phyloP scores from a whole-genome alignment of 2,329 filamentous ascomycete genomes.

The Pleoardoris graminearum region DNA sequence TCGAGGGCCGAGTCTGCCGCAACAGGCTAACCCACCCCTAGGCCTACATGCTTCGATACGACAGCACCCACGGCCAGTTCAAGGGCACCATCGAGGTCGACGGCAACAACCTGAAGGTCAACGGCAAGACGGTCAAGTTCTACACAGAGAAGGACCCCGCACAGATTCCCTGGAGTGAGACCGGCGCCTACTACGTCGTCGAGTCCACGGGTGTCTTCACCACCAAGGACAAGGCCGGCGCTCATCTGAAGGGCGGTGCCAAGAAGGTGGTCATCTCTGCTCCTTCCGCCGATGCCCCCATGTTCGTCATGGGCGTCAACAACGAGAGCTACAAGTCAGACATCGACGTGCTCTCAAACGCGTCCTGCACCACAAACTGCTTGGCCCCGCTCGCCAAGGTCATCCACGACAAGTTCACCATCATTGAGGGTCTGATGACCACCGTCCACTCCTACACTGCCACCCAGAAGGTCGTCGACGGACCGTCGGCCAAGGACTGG shows the following conservation, averaged over 20 bases:
- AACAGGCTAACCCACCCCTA: too few relatives aligned
- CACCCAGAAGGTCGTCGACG: conserved; percentile 99
- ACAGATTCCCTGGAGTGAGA: conserved; percentile 85
- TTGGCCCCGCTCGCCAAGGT: conserved; percentile 99
- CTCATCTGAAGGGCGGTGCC: conserved; percentile 93
- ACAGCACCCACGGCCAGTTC: conserved; percentile 95
- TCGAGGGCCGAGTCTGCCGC: too few relatives aligned
- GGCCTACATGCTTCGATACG: conserved; percentile 99
- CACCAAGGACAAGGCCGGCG: conserved; percentile 92
- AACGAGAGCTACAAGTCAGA: conserved; percentile 89
- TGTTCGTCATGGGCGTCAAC: conserved; percentile 99
- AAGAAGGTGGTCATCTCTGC: conserved; percentile 91
- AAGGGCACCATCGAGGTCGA: conserved; percentile 83
- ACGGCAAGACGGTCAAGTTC: conserved; percentile 95
- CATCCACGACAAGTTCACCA: conserved; percentile 96
- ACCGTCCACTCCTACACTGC: conserved; percentile 99
- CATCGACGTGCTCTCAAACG: conserved; percentile 95
- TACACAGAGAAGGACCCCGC: conserved; percentile 90
- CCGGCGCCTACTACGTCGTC: conserved; percentile 89
- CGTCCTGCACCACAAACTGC: conserved; percentile 99
- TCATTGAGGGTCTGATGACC: conserved; percentile 99
- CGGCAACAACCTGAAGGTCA: conserved; percentile 76
- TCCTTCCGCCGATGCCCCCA: conserved; percentile 92
- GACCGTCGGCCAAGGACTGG: conserved; percentile 98
- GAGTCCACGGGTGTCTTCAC: conserved; percentile 99